phyloP scores from a whole-genome alignment of 2,329 filamentous ascomycete species.

The Aspergillus proliferans region DNA sequence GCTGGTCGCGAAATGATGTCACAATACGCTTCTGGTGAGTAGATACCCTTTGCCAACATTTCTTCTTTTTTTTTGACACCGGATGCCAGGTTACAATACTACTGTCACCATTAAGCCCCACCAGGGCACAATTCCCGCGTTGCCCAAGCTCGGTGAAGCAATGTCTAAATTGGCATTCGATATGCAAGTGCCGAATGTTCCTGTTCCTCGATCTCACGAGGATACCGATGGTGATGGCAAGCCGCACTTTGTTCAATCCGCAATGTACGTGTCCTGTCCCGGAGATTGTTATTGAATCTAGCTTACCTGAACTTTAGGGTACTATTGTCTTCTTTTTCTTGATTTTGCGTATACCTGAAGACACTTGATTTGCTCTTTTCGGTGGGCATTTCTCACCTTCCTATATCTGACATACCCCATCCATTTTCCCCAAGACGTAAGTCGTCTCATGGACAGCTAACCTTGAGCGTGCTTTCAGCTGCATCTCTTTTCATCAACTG shows the following conservation, averaged over 20 bases:
- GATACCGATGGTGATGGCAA: conserved; percentile 39
- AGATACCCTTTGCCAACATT: background rate
- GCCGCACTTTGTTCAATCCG: conserved; percentile 72
- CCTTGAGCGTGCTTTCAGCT: conserved; percentile 37
- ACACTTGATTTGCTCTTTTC: conserved; percentile 5
- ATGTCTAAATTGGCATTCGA: conserved; percentile 67
- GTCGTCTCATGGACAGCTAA: conserved; percentile 5
- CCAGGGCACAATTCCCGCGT: conserved; percentile 62
- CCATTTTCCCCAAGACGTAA: background rate
- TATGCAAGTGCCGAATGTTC: conserved; percentile 63
- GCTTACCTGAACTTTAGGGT: background rate
- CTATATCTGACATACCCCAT: background rate
- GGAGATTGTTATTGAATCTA: conserved; percentile 11
- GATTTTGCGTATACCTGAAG: background rate
- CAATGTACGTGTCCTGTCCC: conserved; percentile 49
- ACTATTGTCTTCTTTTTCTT: background rate
- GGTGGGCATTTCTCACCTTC: conserved; percentile 6
- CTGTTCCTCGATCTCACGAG: conserved; percentile 46
- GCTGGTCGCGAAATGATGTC: conserved; percentile 71
- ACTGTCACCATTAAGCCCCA: conserved; percentile 70
- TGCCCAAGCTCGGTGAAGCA: conserved; percentile 65
- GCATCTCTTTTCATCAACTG: conserved; percentile 79
- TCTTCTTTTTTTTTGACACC: conserved; percentile 4
- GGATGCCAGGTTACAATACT: conserved; percentile 62
- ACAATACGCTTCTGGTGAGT: conserved; percentile 70